Percentiles rank a stretch among this genome's conserved stretches.
Conservation (phyloP, 2,329 filamentous ascomycete species). For the Xylariaceae sp. region DNA sequence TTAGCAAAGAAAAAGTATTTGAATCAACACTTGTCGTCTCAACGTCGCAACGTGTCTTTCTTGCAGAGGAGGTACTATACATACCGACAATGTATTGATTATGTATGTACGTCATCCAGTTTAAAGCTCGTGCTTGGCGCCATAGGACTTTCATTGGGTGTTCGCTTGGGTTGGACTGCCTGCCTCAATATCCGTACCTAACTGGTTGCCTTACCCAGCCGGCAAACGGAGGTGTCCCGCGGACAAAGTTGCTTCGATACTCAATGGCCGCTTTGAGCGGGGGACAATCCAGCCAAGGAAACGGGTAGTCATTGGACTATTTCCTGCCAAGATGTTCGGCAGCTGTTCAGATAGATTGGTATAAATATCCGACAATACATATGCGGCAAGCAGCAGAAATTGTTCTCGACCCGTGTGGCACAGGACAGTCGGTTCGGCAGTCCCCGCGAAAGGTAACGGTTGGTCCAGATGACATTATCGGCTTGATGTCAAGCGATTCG, state of each 20-base stretch:
- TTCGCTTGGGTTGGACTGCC: background rate
- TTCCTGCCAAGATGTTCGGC: background rate
- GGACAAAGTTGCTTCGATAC: conserved; percentile 10
- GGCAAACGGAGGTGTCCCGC: conserved; percentile 7
- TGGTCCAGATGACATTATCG: background rate
- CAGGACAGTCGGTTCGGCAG: background rate
- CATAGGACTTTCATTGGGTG: conserved; percentile 1
- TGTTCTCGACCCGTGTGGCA: conserved; percentile 9
- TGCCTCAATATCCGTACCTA: background rate
- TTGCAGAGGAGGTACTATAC: background rate
- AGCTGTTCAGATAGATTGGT: background rate
- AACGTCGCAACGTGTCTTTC: background rate
- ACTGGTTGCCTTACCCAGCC: conserved; percentile 1
- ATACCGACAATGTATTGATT: background rate
- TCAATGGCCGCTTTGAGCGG: background rate
- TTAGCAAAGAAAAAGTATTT: background rate
- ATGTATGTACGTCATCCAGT: background rate
- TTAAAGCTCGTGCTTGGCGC: background rate
- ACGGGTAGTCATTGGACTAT: background rate
- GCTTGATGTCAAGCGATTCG: background rate
- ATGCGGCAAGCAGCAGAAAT: conserved; percentile 12
- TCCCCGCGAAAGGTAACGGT: background rate
- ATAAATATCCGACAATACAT: background rate
- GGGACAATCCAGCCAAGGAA: background rate
- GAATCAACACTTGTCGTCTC: background rate